Conservation (phyloP, 2,329 filamentous ascomycete genomes). For the Penicillium nordicum region DNA sequence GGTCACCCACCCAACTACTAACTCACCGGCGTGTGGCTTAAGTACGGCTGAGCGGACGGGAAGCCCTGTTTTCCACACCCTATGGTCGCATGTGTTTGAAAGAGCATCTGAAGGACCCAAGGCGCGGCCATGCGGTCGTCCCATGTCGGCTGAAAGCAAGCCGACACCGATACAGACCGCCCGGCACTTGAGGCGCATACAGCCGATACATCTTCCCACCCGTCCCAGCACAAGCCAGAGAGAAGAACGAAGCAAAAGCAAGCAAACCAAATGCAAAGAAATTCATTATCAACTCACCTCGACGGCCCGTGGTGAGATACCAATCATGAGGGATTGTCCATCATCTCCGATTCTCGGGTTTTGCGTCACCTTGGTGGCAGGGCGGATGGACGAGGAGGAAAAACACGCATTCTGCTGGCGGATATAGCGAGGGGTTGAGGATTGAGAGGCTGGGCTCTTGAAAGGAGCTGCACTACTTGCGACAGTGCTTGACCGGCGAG, state of each 20-base stretch:
- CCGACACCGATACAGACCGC: neutral
- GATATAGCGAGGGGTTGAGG: neutral
- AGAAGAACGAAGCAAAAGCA: neutral
- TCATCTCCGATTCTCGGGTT: conserved; percentile 80
- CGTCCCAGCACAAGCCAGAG: neutral
- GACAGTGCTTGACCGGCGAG: conserved; percentile 14
- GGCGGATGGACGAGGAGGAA: conserved; percentile 32
- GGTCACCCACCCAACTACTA: conserved; percentile 49
- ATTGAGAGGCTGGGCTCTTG: neutral
- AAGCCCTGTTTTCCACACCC: conserved; percentile 48
- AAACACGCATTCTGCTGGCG: conserved; percentile 30
- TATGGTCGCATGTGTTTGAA: conserved; percentile 43
- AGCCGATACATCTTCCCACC: neutral
- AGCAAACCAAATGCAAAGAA: neutral
- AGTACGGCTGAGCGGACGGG: conserved; percentile 48
- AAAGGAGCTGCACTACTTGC: neutral
- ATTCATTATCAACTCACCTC: conserved; percentile 54
- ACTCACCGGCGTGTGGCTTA: conserved; percentile 46
- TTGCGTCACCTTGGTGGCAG: conserved; percentile 44
- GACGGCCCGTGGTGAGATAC: conserved; percentile 79
- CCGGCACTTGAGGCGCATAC: neutral
- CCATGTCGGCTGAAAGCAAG: neutral
- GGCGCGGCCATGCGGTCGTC: neutral
- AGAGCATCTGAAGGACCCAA: conserved; percentile 10
- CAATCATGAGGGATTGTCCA: conserved; percentile 77